Conservation (phyloP, 2,329 filamentous ascomycete genomes). For the Xylaria sp. region DNA sequence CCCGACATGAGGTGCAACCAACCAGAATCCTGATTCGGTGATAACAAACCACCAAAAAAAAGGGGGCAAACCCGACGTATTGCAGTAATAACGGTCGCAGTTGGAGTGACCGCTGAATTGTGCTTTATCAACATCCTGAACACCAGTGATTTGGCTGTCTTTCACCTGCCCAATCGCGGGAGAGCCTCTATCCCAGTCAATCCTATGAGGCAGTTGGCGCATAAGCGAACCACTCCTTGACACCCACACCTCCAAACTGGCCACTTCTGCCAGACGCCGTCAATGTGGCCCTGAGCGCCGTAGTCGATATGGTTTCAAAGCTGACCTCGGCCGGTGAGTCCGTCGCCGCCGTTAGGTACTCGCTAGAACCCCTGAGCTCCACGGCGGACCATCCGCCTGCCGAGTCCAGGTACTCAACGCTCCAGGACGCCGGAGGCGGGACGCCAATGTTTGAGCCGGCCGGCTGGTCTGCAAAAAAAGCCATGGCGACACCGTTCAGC, state of each 20-base stretch:
- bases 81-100: neutral
- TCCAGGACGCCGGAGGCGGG: slow-evolving; percentile 48
- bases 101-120: neutral
- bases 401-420: slow-evolving; percentile 43
- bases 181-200: neutral
- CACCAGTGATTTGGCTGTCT: neutral
- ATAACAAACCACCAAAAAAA: neutral
- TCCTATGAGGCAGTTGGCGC: slow-evolving; percentile 31
- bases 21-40: neutral
- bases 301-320: slow-evolving; percentile 47
- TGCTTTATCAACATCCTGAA: neutral
- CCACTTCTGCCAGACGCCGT: slow-evolving; percentile 41
- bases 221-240: slow-evolving; percentile 47
- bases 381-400: slow-evolving; percentile 43
- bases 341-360: slow-evolving; percentile 45
- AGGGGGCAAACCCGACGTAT: neutral
- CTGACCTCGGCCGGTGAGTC: slow-evolving; percentile 46
- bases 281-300: slow-evolving; percentile 41
- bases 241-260: slow-evolving; percentile 43
- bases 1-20: slow-evolving; percentile 18
- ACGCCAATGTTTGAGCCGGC: slow-evolving; percentile 48
- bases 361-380: slow-evolving; percentile 38
- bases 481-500: slow-evolving; percentile 48
- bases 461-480: slow-evolving; percentile 49
- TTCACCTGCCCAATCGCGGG: neutral